Evolutionary conservation across 2,329 filamentous ascomycete genomes (phyloP).

Genomic region (Ophiostoma sp.): DNA sequence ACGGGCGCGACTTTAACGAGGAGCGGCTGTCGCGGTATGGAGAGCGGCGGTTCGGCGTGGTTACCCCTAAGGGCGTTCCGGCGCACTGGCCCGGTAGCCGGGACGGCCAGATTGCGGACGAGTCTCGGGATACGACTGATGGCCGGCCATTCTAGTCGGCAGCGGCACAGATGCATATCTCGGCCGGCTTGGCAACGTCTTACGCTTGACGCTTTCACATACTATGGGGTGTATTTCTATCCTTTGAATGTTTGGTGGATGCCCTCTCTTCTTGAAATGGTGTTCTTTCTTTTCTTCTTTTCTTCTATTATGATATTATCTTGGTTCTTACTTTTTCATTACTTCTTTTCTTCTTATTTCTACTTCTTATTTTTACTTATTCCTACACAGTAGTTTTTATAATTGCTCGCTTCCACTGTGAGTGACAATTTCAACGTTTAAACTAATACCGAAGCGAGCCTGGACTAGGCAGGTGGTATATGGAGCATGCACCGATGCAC

Average conservation of each 20-base stretch:
- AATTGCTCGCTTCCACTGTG: background rate
- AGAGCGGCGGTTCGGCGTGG: conserved; percentile 28
- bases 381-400: too few species aligned
- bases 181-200: background rate
- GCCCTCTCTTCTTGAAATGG: background rate
- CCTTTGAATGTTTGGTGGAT: background rate
- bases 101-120: background rate
- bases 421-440: conserved; percentile 14
- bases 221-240: background rate
- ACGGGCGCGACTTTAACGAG: conserved; percentile 29
- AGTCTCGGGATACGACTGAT: background rate
- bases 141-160: background rate
- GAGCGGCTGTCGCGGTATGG: conserved; percentile 31
- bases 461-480: conserved; percentile 9
- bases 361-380: too few species aligned
- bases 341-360: background rate
- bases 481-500: background rate
- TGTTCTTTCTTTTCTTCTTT: background rate
- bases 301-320: background rate
- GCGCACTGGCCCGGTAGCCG: background rate
- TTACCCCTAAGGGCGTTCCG: background rate
- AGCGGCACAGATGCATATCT: background rate
- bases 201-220: background rate
- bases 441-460: conserved; percentile 12
- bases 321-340: background rate